A percentile compares a stretch with the other conserved stretches of the same genome.
phyloP scores from a whole-genome alignment of 768 basidiomycete species.

The Hebeloma cylindrosporum region DNA sequence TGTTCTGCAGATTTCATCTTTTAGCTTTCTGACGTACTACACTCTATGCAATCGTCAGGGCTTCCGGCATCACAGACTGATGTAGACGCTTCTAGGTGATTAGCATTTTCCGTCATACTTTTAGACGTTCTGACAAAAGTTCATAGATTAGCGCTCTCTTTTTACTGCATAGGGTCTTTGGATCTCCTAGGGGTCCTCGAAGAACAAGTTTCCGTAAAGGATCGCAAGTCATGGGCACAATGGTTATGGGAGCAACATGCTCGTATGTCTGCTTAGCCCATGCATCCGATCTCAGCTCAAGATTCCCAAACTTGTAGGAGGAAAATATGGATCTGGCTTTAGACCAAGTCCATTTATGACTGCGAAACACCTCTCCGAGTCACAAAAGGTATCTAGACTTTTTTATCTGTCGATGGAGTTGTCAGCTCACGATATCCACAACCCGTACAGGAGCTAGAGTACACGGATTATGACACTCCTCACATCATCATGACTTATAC shows the following conservation, averaged over 20 bases:
- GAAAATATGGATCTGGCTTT: conserved; percentile 66
- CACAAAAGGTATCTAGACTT: conserved; percentile 11
- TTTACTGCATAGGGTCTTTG: conserved; percentile 85
- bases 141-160: conserved; percentile 75
- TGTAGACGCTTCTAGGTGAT: conserved; percentile 71
- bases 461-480: conserved; percentile 61
- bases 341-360: conserved; percentile 76
- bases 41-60: conserved; percentile 30
- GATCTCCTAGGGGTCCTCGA: conserved; percentile 67
- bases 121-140: conserved; percentile 11
- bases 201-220: conserved; percentile 43
- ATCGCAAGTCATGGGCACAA: conserved; percentile 64
- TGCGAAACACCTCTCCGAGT: conserved; percentile 9
- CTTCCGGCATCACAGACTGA: conserved; percentile 70
- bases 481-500: conserved; percentile 96
- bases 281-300: neutral
- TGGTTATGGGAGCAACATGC: conserved; percentile 94
- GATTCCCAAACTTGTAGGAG: conserved; percentile 37
- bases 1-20: conserved; percentile 1
- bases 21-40: conserved; percentile 1
- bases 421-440: neutral
- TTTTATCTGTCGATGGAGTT: conserved; percentile 2
- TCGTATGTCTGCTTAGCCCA: conserved; percentile 29
- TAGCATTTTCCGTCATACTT: conserved; percentile 15
- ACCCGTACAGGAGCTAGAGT: conserved; percentile 28